Evolutionary conservation across 805 yeast genomes (phyloP).

Genomic region (Zygoascus bituminiphila): DNA sequence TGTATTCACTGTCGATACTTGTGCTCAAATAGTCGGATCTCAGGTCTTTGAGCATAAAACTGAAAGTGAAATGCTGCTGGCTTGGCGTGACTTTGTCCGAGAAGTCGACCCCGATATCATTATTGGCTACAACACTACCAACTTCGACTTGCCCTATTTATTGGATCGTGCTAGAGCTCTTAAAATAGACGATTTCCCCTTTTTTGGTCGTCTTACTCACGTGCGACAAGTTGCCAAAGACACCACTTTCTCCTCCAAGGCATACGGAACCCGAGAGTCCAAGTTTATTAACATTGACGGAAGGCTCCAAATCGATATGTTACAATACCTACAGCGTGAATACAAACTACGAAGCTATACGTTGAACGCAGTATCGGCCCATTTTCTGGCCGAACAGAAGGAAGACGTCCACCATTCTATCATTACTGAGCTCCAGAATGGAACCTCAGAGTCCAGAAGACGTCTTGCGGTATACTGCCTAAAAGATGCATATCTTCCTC

Average conservation of each 20-base stretch:
- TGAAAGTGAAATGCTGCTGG: constrained; percentile 74
- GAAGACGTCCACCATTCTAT: constrained; percentile 98
- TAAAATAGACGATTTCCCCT: constrained; percentile 62
- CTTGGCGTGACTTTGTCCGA: constrained; percentile 81
- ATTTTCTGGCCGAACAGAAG: constrained; percentile 88
- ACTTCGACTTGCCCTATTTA: constrained; percentile 91
- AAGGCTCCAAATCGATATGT: constrained; percentile 84
- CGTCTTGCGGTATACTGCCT: constrained; percentile 94
- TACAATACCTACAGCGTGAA: constrained; percentile 90
- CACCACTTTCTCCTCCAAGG: constrained; percentile 82
- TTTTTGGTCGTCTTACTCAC: constrained; percentile 65
- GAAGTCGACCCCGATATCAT: constrained; percentile 91
- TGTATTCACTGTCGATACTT: constrained; percentile 86
- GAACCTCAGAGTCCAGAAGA: constrained; percentile 85
- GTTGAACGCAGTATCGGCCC: constrained; percentile 88
- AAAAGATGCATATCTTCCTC: constrained; percentile 90
- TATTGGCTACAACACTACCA: constrained; percentile 91
- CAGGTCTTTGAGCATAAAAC: constrained; percentile 67
- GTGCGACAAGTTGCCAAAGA: constrained; percentile 74
- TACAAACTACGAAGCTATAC: constrained; percentile 92
- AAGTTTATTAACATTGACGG: constrained; percentile 92
- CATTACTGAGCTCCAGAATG: constrained; percentile 89
- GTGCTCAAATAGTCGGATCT: constrained; percentile 90
- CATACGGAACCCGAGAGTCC: constrained; percentile 92
- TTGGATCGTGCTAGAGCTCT: constrained; percentile 79